phyloP scores from a whole-genome alignment of 2,329 filamentous ascomycete species.

The Neofusicoccum parvum region DNA sequence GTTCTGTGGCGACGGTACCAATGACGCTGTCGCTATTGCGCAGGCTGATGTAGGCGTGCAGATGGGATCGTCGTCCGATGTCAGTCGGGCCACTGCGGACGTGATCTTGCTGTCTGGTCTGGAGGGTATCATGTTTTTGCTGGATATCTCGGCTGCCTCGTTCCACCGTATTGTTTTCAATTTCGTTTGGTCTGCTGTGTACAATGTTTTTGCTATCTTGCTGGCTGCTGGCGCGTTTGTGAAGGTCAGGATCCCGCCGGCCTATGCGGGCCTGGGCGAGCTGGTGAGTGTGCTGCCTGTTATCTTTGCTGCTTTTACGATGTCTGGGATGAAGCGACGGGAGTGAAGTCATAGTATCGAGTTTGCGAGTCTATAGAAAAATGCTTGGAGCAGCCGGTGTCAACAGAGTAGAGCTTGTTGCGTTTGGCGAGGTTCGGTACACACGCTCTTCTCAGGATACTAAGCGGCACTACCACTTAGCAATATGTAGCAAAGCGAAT shows the following conservation, averaged over 20 bases:
- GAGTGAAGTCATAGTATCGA: too few relatives aligned
- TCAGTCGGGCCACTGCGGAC: constrained; percentile 68
- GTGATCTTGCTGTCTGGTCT: constrained; percentile 66
- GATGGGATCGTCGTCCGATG: constrained; percentile 61
- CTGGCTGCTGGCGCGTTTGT: constrained; percentile 67
- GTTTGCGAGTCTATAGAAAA: too few relatives aligned
- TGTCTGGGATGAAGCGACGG: constrained; percentile 30
- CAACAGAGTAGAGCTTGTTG: too few relatives aligned
- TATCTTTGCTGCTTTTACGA: constrained; percentile 57
- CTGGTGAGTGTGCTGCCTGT: constrained; percentile 74
- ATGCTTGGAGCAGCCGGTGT: too few relatives aligned
- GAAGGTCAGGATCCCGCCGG: constrained; percentile 57
- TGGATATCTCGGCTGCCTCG: constrained; percentile 54
- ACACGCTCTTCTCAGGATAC: too few relatives aligned
- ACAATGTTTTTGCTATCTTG: constrained; percentile 69
- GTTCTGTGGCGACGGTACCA: constrained; percentile 78
- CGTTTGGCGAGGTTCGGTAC: too few relatives aligned
- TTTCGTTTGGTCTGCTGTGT: constrained; percentile 69
- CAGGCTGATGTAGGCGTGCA: constrained; percentile 72
- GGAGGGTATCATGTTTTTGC: constrained; percentile 57
- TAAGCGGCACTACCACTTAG: too few relatives aligned
- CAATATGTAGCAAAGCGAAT: too few relatives aligned
- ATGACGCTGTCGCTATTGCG: constrained; percentile 73
- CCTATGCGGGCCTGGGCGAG: constrained; percentile 71
- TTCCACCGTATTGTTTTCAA: constrained; percentile 60